Conservation (phyloP, 805 yeast species). For the Starmerella vitae region DNA sequence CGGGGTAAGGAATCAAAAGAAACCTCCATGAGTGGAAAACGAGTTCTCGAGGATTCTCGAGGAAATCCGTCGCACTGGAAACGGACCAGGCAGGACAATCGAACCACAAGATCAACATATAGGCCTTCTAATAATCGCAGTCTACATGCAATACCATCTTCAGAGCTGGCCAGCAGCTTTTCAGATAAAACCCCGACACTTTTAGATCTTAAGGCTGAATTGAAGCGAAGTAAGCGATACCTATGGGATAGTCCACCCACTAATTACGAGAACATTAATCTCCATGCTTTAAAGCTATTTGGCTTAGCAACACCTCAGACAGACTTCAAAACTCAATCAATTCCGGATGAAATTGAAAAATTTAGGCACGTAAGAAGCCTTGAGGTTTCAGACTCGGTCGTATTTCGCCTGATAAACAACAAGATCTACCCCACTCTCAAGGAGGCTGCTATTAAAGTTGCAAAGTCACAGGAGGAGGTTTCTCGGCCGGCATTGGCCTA, state of each 20-base stretch:
- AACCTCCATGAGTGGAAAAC: no score
- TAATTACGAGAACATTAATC: conserved; percentile 5
- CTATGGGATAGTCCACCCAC: conserved; percentile 9
- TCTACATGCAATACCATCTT: not conserved
- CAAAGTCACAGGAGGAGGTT: not conserved
- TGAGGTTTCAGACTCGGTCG: not conserved
- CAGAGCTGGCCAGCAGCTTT: not conserved
- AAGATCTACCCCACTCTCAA: not conserved
- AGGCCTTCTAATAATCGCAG: no score
- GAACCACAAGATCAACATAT: no score
- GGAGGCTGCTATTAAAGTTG: not conserved
- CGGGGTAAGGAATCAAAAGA: no score
- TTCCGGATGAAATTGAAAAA: conserved; percentile 2
- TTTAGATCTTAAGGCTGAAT: not conserved
- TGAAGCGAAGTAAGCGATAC: not conserved
- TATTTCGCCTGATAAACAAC: not conserved
- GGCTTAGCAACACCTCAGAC: conserved; percentile 8
- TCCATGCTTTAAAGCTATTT: conserved; percentile 10
- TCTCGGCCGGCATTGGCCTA: not conserved
- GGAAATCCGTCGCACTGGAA: no score
- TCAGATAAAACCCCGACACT: not conserved
- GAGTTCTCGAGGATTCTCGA: no score
- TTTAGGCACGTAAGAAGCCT: conserved; percentile 2
- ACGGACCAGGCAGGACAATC: no score
- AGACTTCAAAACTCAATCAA: not conserved